Percentiles rank a stretch among this genome's conserved stretches.
Evolutionary conservation across 2,329 filamentous ascomycete species (phyloP).

Genomic region (Paecilomyces sp.): DNA sequence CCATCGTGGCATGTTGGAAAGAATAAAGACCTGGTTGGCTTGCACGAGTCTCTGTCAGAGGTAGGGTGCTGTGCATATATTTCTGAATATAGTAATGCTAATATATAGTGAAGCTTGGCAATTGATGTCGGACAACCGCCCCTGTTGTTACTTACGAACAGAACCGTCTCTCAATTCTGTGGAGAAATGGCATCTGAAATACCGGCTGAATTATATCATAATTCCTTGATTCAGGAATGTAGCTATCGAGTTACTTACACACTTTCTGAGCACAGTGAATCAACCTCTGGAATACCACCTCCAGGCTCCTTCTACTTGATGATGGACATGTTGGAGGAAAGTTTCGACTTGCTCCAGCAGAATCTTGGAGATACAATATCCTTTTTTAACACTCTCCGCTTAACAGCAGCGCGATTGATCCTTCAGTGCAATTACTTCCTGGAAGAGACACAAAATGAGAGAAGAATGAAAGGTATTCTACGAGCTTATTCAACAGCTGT

Average conservation of each 20-base stretch:
- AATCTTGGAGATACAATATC: neutral
- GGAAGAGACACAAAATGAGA: neutral
- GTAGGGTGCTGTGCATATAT: neutral
- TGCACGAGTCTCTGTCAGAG: neutral
- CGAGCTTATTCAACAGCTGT: neutral
- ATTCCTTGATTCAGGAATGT: neutral
- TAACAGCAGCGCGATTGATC: neutral
- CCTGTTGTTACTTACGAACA: neutral
- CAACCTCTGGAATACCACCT: neutral
- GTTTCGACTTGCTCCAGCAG: neutral
- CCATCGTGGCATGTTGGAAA: neutral
- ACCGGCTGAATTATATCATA: neutral
- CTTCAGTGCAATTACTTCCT: conserved; percentile 1
- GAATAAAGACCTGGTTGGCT: neutral
- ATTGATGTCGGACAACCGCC: neutral
- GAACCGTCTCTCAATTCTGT: neutral
- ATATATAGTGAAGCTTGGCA: neutral
- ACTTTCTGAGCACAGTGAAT: neutral
- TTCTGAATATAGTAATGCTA: neutral
- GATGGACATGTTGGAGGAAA: neutral
- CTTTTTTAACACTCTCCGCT: conserved; percentile 1
- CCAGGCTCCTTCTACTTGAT: neutral
- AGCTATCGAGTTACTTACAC: neutral
- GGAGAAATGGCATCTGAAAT: neutral
- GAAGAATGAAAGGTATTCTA: neutral